These are phyloP conservation scores for Fusarium secorum DNA, from an alignment of 2,329 filamentous ascomycete genomes.

Conservation along the genomic window DNA sequence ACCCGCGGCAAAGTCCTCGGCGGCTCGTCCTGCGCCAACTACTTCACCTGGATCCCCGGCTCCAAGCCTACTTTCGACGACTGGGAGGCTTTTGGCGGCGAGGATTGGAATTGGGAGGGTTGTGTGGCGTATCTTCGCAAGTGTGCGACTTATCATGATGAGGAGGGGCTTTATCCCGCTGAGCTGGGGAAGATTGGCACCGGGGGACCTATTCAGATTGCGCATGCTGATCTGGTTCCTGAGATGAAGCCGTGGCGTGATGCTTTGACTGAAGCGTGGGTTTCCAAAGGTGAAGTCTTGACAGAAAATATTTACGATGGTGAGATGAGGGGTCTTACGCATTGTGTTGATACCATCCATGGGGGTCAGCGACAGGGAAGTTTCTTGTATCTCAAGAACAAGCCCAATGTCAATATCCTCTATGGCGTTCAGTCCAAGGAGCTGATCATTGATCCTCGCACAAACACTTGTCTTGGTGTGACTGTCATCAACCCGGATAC, in stretches of 20 bases:
- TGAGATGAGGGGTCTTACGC: conserved; percentile 60
- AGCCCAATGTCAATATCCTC: conserved; percentile 64
- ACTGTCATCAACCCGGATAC: conserved; percentile 50
- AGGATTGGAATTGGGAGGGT: conserved; percentile 65
- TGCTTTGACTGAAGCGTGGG: conserved; percentile 60
- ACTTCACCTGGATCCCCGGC: conserved; percentile 70
- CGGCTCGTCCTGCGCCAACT: conserved; percentile 66
- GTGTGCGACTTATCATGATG: conserved; percentile 65
- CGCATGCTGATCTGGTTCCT: conserved; percentile 61
- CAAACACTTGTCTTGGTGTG: conserved; percentile 52
- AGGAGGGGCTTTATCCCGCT: conserved; percentile 53
- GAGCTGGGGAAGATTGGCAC: conserved; percentile 60
- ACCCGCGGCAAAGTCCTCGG: conserved; percentile 67
- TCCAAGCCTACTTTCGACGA: conserved; percentile 69
- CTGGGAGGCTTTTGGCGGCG: conserved; percentile 75
- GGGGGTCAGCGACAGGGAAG: conserved; percentile 62
- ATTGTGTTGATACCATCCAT: conserved; percentile 65
- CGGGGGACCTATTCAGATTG: conserved; percentile 61
- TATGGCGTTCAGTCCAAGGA: conserved; percentile 58
- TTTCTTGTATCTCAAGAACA: conserved; percentile 59
- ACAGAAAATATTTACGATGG: conserved; percentile 65
- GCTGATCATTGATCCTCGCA: conserved; percentile 57
- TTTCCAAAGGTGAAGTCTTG: conserved; percentile 57
- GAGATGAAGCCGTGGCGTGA: conserved; percentile 62
- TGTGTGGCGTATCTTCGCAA: conserved; percentile 60